Evolutionary conservation across 129 eudicot genomes (phyloP).

Genomic region (Pittosporum tobira): DNA sequence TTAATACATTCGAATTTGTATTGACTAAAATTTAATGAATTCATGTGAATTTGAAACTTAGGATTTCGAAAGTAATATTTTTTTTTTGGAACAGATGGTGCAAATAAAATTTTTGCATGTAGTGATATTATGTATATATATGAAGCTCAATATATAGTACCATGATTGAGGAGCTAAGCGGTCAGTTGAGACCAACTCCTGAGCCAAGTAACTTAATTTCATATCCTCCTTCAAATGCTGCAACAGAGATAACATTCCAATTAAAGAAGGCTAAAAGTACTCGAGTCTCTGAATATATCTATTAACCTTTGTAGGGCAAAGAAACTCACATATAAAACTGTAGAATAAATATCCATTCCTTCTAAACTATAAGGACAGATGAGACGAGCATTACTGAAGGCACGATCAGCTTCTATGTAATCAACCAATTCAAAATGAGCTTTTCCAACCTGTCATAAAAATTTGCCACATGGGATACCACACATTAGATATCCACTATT

Average conservation of each 20-base stretch:
- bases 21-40: no score
- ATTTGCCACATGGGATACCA: not conserved
- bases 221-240: conserved; percentile 97
- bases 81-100: no score
- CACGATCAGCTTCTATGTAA: conserved; percentile 86
- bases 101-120: no score
- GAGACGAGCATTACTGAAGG: conserved; percentile 78
- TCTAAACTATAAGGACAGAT: conserved; percentile 84
- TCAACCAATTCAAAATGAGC: conserved; percentile 96
- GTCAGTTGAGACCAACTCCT: conserved; percentile 89
- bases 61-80: no score
- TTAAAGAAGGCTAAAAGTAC: not conserved
- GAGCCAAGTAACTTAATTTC: conserved; percentile 94
- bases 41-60: no score
- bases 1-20: no score
- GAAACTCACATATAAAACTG: conserved; percentile 78
- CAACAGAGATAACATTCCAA: conserved; percentile 13
- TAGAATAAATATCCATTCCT: conserved; percentile 92
- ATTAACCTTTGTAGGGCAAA: not conserved
- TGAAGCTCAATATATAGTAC: conserved; percentile 26
- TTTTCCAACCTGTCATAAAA: conserved; percentile 67
- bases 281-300: no score
- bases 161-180: conserved; percentile 98
- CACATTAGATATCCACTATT: not conserved
- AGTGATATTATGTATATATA: no score